Base-by-base conservation (phyloP, 2,329 filamentous ascomycete species). In the Chaetomium sp. region DNA sequence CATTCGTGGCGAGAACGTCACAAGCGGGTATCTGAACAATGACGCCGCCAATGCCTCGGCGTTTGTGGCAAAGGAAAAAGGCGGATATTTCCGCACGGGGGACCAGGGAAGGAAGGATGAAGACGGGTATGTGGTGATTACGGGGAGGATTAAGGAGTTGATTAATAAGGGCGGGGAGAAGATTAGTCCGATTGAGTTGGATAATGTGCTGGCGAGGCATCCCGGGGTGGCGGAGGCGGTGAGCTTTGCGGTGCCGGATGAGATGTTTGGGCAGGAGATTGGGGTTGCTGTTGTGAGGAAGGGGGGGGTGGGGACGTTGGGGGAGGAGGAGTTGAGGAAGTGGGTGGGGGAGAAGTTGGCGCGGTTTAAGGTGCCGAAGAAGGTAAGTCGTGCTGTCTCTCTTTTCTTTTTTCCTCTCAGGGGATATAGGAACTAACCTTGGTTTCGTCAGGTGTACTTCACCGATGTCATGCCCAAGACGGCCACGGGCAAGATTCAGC, bases 151-250 rank as follows among this genome's bases (percentile, higher is more conserved):
- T 74, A 95, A 95, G 78, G 90, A 95, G 72, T 77, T 95, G 52
- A 95, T 95, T 76, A 91, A 91, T 73, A 91, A 92, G 72, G 89
- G 87, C 54, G 89, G 89, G 57, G 89, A 95, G 75, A 94, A 94
- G 76, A 94, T 95, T 68, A 88, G 84, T 62, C 89, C 90, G 1
- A 91, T 94, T 54, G 89, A 95, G 73, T 77, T 95, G 37, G 89
- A 95, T 75, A 95, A 95, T 63, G 82, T 88, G 10, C 75, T 95
- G 34, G 79, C 86, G n/a, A 79, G 86, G 55, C 82, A 92, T 67
- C 82, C 86, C 8, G 80, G 83, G 38, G 80, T 94, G 1, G 78
- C 80, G 1, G 89, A 95, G 71, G 89, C 87, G 4, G 89, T 94
- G 41, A 88, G 86, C 71, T 95, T 95, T 67, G 88, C 88, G 5